phyloP scores from a whole-genome alignment of 768 basidiomycete genomes.

The Asterophora lycoperdoides region DNA sequence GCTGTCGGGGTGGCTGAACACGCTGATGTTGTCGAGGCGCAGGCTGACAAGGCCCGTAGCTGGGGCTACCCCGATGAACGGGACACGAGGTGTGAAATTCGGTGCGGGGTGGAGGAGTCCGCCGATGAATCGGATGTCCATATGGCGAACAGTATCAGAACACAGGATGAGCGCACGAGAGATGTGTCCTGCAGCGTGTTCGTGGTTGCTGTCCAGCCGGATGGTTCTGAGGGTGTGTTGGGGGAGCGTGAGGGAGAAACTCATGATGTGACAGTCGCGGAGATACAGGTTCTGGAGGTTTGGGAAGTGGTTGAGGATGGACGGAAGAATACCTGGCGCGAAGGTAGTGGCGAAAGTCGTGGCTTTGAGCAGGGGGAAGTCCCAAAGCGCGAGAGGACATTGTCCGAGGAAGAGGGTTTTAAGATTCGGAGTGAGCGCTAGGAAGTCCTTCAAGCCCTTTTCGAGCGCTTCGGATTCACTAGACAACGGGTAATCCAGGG shows the following conservation, averaged over 20 bases:
- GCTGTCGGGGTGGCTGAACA: constrained; percentile 20
- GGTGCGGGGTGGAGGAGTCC: constrained; percentile 24
- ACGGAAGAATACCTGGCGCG: constrained; percentile 24
- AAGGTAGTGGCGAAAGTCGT: constrained; percentile 25
- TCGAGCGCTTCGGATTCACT: constrained; percentile 20
- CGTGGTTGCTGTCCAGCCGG: constrained; percentile 26
- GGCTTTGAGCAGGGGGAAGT: constrained; percentile 16
- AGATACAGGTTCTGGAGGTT: constrained; percentile 22
- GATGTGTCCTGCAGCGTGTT: constrained; percentile 22
- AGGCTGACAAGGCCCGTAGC: constrained; percentile 18
- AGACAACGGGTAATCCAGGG: constrained; percentile 24
- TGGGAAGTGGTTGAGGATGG: constrained; percentile 22
- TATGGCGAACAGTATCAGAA: constrained; percentile 16
- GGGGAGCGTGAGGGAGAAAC: constrained; percentile 18
- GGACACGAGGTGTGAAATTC: constrained; percentile 12
- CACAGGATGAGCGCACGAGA: constrained; percentile 20
- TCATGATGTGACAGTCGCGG: constrained; percentile 24
- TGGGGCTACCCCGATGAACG: neutral
- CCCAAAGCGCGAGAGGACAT: constrained; percentile 27
- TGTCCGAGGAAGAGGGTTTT: constrained; percentile 23
- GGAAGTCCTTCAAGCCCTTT: constrained; percentile 20
- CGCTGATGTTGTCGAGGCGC: constrained; percentile 26
- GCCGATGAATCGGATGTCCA: constrained; percentile 28
- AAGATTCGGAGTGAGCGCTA: constrained; percentile 20
- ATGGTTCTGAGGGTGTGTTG: constrained; percentile 21